Conservation (phyloP, 495 filamentous ascomycete genomes). For the Annulohypoxylon nitens region DNA sequence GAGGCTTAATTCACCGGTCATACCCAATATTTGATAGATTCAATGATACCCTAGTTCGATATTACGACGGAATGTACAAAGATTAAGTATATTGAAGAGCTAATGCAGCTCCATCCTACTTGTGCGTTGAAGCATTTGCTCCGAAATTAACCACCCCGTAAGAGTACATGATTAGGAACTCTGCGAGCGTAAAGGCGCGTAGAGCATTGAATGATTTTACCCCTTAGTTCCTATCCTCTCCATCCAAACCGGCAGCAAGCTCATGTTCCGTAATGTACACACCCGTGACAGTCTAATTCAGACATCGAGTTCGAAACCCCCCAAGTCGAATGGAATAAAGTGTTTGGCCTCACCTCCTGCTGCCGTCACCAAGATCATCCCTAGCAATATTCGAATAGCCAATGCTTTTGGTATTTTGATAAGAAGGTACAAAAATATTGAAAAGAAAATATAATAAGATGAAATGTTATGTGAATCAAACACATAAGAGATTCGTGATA, state of each 20-base stretch:
- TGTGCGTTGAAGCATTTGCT: constrained; percentile 25
- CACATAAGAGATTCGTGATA: constrained; percentile 42
- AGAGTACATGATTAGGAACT: constrained; percentile 47
- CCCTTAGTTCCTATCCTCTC: constrained; percentile 11
- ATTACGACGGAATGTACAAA: constrained; percentile 30
- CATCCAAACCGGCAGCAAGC: constrained; percentile 21
- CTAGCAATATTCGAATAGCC: constrained; percentile 31
- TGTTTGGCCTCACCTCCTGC: constrained; percentile 4
- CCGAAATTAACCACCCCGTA: constrained; percentile 35
- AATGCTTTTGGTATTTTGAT: constrained; percentile 39
- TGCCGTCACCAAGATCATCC: constrained; percentile 13
- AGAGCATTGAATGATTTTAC: constrained; percentile 18
- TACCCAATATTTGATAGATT: neutral
- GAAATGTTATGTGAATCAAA: constrained; percentile 25
- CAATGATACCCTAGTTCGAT: neutral
- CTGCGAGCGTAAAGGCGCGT: constrained; percentile 37
- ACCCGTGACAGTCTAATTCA: constrained; percentile 22
- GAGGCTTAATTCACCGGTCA: constrained; percentile 23
- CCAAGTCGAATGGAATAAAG: constrained; percentile 23
- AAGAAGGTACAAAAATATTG: constrained; percentile 33
- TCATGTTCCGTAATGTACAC: constrained; percentile 42
- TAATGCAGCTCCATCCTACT: constrained; percentile 17
- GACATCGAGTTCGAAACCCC: constrained; percentile 16
- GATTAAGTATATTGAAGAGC: constrained; percentile 31
- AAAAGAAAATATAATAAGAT: constrained; percentile 32